Evolutionary conservation across 352 stramenopile genomes (phyloP).

Genomic region (Globisporangium polare): DNA sequence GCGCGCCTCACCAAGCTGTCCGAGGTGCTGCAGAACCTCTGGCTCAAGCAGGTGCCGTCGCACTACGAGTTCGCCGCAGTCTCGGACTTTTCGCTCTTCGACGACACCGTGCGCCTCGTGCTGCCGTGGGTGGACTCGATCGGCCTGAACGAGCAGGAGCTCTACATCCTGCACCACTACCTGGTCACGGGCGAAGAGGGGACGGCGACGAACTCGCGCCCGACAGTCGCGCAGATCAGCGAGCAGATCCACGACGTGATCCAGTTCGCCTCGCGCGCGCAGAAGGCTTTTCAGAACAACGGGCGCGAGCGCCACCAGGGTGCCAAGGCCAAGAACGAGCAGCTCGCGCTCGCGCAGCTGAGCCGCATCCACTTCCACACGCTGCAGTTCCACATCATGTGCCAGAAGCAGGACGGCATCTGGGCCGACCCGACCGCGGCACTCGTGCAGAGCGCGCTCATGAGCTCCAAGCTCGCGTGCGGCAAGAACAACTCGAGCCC

Average conservation of each 20-base stretch:
- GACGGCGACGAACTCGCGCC: slow-evolving; percentile 69
- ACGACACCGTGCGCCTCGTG: slow-evolving; percentile 75
- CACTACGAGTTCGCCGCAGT: slow-evolving; percentile 85
- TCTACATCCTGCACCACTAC: slow-evolving; percentile 82
- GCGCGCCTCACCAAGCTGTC: slow-evolving; percentile 58
- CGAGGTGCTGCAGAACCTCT: slow-evolving; percentile 68
- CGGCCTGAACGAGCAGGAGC: slow-evolving; percentile 80
- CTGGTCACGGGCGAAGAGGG: slow-evolving; percentile 68
- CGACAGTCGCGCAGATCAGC: slow-evolving; percentile 69
- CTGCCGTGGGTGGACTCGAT: slow-evolving; percentile 79
- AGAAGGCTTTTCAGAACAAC: slow-evolving; percentile 33
- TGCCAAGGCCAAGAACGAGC: slow-evolving; percentile 12
- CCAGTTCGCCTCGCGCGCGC: slow-evolving; percentile 44
- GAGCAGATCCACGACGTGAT: slow-evolving; percentile 71
- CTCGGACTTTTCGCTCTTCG: slow-evolving; percentile 81
- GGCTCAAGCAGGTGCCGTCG: slow-evolving; percentile 46
- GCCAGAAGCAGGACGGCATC: slow-evolving; percentile 53
- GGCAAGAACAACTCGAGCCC: slow-evolving; percentile 43
- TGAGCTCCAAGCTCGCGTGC: slow-evolving; percentile 81
- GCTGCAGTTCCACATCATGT: slow-evolving; percentile 85
- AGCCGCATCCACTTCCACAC: slow-evolving; percentile 85
- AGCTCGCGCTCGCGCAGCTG: slow-evolving; percentile 52
- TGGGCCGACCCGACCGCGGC: slow-evolving; percentile 71
- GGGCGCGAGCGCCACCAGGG: slow-evolving; percentile 19
- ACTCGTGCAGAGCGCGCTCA: slow-evolving; percentile 70